Base-by-base conservation (phyloP, 768 basidiomycete genomes). In the Russula virescens region DNA sequence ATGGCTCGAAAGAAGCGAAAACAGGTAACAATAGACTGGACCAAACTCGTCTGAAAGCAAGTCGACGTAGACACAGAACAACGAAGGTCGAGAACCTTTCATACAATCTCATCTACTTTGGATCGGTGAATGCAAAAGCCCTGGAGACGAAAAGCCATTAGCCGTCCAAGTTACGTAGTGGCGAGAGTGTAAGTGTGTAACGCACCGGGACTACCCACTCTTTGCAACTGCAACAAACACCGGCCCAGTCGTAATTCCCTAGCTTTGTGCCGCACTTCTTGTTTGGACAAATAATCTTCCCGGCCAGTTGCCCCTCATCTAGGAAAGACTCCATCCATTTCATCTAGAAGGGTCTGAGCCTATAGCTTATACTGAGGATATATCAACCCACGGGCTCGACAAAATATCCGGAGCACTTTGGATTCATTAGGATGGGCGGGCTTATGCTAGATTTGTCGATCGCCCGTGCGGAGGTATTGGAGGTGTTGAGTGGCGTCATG, bases 201-300 rank as follows among this genome's bases (percentile, higher is more conserved):
- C 88, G 70, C 68, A 94, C 94, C 48, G 94, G 94, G 10, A 86
- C 87, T 28, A 96, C 90, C 94, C 94, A 98, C 69, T 86, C 84
- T 68, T 87, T 89, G 71, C 94, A 98, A 25, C 91, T 88, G 71
- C 94, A 96, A 69, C 87, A 83, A 31, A 91, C 85, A 0, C 96
- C 96, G 5, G 94, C 93, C 97, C 97, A 99, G 71, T 97, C 94
- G 68, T 87, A 98, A 72, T 91, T 97, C 2, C 97, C 97, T 19
- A 99, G 79, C 76, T 99, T 99, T 26, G 83, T 86, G 3, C 81
- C 81, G 69, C 97, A 99, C 70, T 91, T 94, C 69, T 86, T 81
- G 73, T 95, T 96, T 4, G 97, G 97, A 69, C 97, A 99, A 0
- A 82, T 62, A 67, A 99, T 90, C 79, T 94, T 97, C 19, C 97